These are phyloP conservation scores for Cladorrhinum samala DNA, from an alignment of 495 filamentous ascomycete genomes.

Conservation along the genomic window DNA sequence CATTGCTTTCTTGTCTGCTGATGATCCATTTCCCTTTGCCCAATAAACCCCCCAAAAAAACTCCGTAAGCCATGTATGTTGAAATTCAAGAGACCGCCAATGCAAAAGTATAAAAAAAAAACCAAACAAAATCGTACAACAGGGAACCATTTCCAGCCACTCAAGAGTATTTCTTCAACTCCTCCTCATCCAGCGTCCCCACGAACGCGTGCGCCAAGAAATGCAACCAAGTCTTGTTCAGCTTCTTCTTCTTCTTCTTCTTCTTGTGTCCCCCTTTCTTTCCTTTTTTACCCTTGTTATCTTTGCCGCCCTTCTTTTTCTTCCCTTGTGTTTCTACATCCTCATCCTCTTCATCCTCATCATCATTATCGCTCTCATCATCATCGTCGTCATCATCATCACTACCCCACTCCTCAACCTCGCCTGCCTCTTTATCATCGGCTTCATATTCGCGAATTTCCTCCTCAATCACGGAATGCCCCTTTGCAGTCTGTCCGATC, in stretches of 20 bases:
- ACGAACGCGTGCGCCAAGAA: conserved; percentile 80
- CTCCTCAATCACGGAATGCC: conserved; percentile 8
- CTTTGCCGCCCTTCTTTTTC: neutral
- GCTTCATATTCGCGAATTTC: conserved; percentile 5
- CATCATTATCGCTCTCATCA: conserved; percentile 14
- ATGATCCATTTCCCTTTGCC: too few relatives aligned
- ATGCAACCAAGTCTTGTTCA: conserved; percentile 4
- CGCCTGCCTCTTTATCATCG: conserved; percentile 4
- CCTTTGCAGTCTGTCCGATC: conserved; percentile 53
- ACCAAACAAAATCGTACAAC: too few relatives aligned
- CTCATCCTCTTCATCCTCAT: conserved; percentile 11
- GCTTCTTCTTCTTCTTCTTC: neutral
- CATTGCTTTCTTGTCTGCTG: too few relatives aligned
- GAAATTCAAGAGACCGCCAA: neutral
- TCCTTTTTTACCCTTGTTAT: neutral
- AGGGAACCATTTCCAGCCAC: too few relatives aligned
- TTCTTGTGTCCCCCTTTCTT: neutral
- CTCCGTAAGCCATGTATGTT: too few relatives aligned
- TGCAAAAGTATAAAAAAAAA: too few relatives aligned
- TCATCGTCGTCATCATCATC: conserved; percentile 4
- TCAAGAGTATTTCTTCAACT: conserved; percentile 42
- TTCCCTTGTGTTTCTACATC: conserved; percentile 25
- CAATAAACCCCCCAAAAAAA: neutral
- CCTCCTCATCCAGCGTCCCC: conserved; percentile 56
- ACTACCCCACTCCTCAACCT: neutral